Evolutionary conservation across 345 rosid species (phyloP).

Genomic region (Gossypium thurberi): DNA sequence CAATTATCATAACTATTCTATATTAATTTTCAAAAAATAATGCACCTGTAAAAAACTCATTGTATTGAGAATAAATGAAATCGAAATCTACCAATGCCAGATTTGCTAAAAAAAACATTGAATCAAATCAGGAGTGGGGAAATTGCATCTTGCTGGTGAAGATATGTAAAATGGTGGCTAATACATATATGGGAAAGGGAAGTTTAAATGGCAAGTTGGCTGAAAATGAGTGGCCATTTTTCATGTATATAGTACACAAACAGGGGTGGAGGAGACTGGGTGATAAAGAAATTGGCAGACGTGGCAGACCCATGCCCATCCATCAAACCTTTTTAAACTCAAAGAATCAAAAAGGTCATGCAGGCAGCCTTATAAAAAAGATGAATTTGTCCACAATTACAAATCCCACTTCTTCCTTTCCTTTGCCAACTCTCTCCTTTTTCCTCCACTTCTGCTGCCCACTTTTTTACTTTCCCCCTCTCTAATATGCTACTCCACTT

Average conservation of each 20-base stretch:
- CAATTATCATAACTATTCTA: too few relatives aligned
- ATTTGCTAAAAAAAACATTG: background rate
- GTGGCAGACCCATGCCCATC: constrained; percentile 19
- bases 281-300: background rate
- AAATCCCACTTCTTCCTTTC: background rate
- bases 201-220: background rate
- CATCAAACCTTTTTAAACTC: background rate
- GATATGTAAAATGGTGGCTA: background rate
- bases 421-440: too few relatives aligned
- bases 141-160: background rate
- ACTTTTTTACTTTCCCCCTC: background rate
- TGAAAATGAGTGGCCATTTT: background rate
- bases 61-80: too few relatives aligned
- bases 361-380: too few relatives aligned
- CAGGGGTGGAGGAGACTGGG: background rate
- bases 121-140: background rate
- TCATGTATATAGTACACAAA: background rate
- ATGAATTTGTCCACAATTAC: too few relatives aligned
- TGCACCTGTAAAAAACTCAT: too few relatives aligned
- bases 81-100: too few relatives aligned
- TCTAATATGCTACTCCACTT: background rate
- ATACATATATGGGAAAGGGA: background rate
- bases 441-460: too few relatives aligned
- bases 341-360: constrained; percentile 12
- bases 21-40: too few relatives aligned